Base-by-base conservation (phyloP, 371 early-diverging fungal species). In the Circinella minor region DNA sequence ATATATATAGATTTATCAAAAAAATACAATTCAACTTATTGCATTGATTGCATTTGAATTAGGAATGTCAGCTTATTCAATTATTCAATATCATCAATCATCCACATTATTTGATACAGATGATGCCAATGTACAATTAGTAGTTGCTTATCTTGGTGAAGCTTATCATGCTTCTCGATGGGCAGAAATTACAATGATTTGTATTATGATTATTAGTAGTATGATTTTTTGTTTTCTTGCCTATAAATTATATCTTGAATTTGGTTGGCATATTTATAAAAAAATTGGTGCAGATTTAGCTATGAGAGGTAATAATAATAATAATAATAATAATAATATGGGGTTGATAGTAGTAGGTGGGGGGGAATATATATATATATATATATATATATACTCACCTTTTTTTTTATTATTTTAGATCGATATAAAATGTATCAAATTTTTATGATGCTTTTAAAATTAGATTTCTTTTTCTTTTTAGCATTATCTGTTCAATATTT, bases 261-360 rank as follows among this genome's bases (percentile, higher is more conserved):
- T 83, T 69, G 84, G 84, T 68, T 97, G 96, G 96, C 92, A 91
- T 75, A 94, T 97, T 38, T 97, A 95, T 83, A 96, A 96, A 78
- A 90, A 92, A 77, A 94, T 97, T 75, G 98, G 98, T 5, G 96
- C 98, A 4, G 96, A 96, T 77, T 85, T 95, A 57, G 79, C 85
- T 54, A 95, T 95, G 88, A 83, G 93, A 79, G 86, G 94, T 94
- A 39, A 39, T 39, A 9, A 39, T 13, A 18, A 8, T 1, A 13
- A 15, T 14, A 59, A 48, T 39, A n/a, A n/a, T n/a, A n/a, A n/a
- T n/a, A n/a, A n/a, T n/a, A n/a, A n/a, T n/a, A n/a, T n/a, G n/a
- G n/a, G n/a, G n/a, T n/a, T n/a, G n/a, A n/a, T n/a, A 27, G 27
- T 27, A 27, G 27, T 27, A 27, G 27, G 27, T 27, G 2, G 27